Conservation (phyloP, 352 stramenopile species). For the Peronospora destructor region DNA sequence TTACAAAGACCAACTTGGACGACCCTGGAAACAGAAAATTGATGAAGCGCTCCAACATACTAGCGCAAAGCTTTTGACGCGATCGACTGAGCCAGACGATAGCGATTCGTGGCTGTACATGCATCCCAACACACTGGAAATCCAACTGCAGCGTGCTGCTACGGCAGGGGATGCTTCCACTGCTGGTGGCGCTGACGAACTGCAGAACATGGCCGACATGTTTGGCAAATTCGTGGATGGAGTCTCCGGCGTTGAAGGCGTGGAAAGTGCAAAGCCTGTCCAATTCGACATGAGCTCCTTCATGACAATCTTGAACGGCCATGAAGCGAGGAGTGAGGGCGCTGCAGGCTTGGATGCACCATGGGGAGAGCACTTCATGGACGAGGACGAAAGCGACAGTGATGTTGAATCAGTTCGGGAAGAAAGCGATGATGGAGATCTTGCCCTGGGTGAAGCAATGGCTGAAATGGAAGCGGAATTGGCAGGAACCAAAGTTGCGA, state of each 20-base stretch:
- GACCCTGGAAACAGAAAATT: constrained; percentile 33
- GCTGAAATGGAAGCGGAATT: constrained; percentile 75
- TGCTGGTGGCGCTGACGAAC: constrained; percentile 44
- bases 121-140: constrained; percentile 65
- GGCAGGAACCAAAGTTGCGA: constrained; percentile 37
- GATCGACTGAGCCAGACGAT: constrained; percentile 34
- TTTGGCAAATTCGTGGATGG: constrained; percentile 69
- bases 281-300: constrained; percentile 66
- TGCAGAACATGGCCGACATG: constrained; percentile 66
- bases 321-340: constrained; percentile 1
- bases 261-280: constrained; percentile 45
- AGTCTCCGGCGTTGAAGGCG: constrained; percentile 55
- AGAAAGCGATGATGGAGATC: constrained; percentile 28
- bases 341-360: constrained; percentile 12
- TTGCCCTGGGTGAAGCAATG: constrained; percentile 50
- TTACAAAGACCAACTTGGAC: constrained; percentile 37
- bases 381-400: constrained; percentile 25
- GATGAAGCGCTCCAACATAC: constrained; percentile 23
- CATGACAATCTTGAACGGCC: constrained; percentile 51
- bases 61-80: not conserved
- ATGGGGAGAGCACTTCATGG: constrained; percentile 24
- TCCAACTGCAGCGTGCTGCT: constrained; percentile 40
- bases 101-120: constrained; percentile 78
- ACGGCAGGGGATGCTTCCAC: constrained; percentile 2
- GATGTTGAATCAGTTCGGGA: constrained; percentile 29